phyloP scores from a whole-genome alignment of 192 early-diverging fungal genomes.

The Backusella sp. region DNA sequence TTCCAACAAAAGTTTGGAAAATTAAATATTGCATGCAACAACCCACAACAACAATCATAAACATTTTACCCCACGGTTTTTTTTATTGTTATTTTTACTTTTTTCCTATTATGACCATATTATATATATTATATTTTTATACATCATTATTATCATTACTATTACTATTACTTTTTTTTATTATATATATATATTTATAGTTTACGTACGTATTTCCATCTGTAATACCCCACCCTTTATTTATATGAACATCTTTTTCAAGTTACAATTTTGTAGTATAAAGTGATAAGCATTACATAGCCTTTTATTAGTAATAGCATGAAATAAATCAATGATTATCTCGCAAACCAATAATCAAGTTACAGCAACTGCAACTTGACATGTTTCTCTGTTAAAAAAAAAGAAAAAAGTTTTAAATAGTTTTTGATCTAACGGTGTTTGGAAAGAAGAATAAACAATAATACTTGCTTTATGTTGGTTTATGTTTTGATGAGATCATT shows the following conservation, averaged over 20 bases:
- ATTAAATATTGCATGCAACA: constrained; percentile 17
- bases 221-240: neutral
- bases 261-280: neutral
- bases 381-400: neutral
- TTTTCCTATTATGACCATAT: neutral
- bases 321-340: neutral
- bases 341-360: neutral
- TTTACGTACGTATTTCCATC: neutral
- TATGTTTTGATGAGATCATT: neutral
- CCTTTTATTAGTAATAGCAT: neutral
- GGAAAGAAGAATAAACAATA: neutral
- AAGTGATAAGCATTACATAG: neutral
- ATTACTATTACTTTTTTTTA: neutral
- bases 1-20: constrained; percentile 33
- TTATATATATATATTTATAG: neutral
- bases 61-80: neutral
- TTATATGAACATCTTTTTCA: neutral
- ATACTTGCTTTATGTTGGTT: neutral
- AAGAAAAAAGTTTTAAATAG: neutral
- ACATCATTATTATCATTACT: neutral
- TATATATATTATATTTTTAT: neutral
- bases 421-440: neutral
- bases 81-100: neutral
- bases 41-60: neutral
- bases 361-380: neutral